phyloP scores from a whole-genome alignment of 352 stramenopile species.

The Globisporangium apiculatum region DNA sequence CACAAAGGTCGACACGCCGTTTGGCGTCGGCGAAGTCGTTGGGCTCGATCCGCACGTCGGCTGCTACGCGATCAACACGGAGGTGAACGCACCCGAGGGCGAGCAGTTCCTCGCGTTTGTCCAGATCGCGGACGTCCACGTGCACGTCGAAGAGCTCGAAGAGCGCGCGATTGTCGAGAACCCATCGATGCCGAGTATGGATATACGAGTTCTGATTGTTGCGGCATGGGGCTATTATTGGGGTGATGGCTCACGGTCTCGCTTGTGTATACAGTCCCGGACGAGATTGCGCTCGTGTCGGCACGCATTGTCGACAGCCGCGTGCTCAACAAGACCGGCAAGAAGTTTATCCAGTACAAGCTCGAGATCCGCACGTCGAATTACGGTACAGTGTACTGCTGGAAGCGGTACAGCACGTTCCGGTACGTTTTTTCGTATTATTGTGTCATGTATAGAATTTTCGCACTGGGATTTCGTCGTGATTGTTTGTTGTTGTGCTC shows the following conservation, averaged over 20 bases:
- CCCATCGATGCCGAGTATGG: conserved; percentile 58
- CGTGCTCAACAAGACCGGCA: conserved; percentile 75
- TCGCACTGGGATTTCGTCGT: too few relatives aligned
- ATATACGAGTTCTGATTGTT: not conserved
- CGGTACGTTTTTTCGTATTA: conserved; percentile 29
- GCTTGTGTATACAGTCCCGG: conserved; percentile 40
- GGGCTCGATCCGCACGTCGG: conserved; percentile 82
- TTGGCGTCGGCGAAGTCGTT: conserved; percentile 75
- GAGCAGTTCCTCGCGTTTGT: conserved; percentile 82
- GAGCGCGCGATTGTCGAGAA: conserved; percentile 80
- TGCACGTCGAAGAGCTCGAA: conserved; percentile 66
- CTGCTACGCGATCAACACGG: conserved; percentile 84
- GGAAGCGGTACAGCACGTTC: conserved; percentile 88
- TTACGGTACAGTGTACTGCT: conserved; percentile 85
- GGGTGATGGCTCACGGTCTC: conserved; percentile 3
- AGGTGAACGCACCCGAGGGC: conserved; percentile 63
- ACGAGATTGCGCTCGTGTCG: conserved; percentile 76
- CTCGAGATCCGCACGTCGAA: conserved; percentile 83
- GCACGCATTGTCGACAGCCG: conserved; percentile 80
- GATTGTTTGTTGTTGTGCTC: too few relatives aligned
- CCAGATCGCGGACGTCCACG: conserved; percentile 66
- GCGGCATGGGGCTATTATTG: conserved; percentile 8
- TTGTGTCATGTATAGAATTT: not conserved
- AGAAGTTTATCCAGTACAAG: conserved; percentile 90
- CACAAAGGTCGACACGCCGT: conserved; percentile 81